A percentile compares a stretch with the other conserved stretches of the same genome.
These are phyloP conservation scores for Suhomyces guaymorum DNA, from an alignment of 1,139 yeast species.

Conservation along the genomic window DNA sequence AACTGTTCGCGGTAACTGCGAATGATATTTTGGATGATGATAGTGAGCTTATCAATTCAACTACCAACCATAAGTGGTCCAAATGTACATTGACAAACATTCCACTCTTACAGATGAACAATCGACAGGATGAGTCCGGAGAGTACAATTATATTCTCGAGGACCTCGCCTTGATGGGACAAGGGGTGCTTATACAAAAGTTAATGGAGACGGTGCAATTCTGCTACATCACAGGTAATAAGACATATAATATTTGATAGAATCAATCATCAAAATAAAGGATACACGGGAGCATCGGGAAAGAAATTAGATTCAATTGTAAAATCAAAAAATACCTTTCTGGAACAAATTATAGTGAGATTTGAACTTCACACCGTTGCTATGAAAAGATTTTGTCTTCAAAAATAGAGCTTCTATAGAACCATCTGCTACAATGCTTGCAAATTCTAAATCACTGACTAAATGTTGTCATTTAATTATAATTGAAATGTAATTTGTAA, in stretches of 20 bases:
- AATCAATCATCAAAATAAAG: too few species aligned
- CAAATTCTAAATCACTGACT: too few species aligned
- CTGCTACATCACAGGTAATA: slow-evolving; percentile 37
- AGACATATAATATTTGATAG: slow-evolving; percentile 21
- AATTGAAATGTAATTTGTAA: too few species aligned
- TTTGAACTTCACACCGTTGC: too few species aligned
- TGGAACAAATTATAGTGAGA: too few species aligned
- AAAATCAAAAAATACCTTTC: too few species aligned
- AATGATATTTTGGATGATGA: slow-evolving; percentile 17
- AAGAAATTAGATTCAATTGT: too few species aligned
- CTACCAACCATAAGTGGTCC: slow-evolving; percentile 40
- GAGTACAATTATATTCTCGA: slow-evolving; percentile 31
- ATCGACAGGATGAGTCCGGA: slow-evolving; percentile 36
- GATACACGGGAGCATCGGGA: too few species aligned
- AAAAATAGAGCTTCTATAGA: too few species aligned
- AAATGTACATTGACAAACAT: slow-evolving; percentile 38
- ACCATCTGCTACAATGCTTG: too few species aligned
- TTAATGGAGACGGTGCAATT: slow-evolving; percentile 26
- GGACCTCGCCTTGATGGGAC: slow-evolving; percentile 13
- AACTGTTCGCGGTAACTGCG: slow-evolving; percentile 24
- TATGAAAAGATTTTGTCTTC: too few species aligned
- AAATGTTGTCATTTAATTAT: too few species aligned
- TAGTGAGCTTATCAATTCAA: slow-evolving; percentile 25
- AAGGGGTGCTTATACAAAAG: slow-evolving; percentile 18
- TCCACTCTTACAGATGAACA: slow-evolving; percentile 39